phyloP scores from a whole-genome alignment of 2,329 filamentous ascomycete genomes.

The Verticillium isaacii region DNA sequence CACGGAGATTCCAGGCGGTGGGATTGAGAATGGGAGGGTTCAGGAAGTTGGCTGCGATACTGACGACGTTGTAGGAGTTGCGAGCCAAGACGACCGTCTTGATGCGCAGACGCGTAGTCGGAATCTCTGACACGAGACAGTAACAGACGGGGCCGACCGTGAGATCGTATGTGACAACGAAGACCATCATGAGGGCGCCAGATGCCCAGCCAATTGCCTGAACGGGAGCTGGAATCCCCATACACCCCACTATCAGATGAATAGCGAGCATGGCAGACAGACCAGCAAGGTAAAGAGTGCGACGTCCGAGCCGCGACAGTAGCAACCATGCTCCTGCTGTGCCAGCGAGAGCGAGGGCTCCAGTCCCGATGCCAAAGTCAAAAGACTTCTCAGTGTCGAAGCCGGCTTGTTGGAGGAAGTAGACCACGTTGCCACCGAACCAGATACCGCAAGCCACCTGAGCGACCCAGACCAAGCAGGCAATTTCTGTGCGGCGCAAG shows the following conservation, averaged over 20 bases:
- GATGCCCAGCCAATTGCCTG: neutral
- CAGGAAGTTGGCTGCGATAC: slow-evolving; percentile 15
- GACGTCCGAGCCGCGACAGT: slow-evolving; percentile 24
- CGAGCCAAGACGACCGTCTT: slow-evolving; percentile 6
- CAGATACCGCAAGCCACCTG: slow-evolving; percentile 36
- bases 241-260: slow-evolving; percentile 35
- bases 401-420: slow-evolving; percentile 42
- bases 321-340: slow-evolving; percentile 11
- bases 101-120: slow-evolving; percentile 5
- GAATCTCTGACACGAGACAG: slow-evolving; percentile 13
- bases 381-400: slow-evolving; percentile 30
- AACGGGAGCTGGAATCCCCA: slow-evolving; percentile 18
- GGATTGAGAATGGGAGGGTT: slow-evolving; percentile 13
- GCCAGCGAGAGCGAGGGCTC: slow-evolving; percentile 36
- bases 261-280: slow-evolving; percentile 28
- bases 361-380: slow-evolving; percentile 34
- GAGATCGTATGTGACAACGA: slow-evolving; percentile 27
- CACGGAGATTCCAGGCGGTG: slow-evolving; percentile 13
- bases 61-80: slow-evolving; percentile 1
- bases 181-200: neutral
- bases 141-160: slow-evolving; percentile 38
- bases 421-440: slow-evolving; percentile 35
- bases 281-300: slow-evolving; percentile 34
- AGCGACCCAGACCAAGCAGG: slow-evolving; percentile 31
- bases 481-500: slow-evolving; percentile 39